Conservation (phyloP, 1,284 basidiomycete genomes). For the Pulveroboletus ridleyi region DNA sequence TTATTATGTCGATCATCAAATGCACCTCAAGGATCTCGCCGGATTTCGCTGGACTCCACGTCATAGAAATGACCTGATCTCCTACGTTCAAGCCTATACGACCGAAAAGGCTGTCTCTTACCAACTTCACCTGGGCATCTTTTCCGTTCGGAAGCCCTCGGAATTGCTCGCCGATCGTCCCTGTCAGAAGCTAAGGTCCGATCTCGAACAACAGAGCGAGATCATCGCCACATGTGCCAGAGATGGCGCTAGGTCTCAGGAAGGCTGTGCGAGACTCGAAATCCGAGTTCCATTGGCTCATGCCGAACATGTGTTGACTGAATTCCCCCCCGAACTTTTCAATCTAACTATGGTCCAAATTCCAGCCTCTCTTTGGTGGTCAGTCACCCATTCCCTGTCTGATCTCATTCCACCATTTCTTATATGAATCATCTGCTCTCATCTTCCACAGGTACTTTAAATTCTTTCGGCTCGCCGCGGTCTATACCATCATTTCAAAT, state of each 20-base stretch:
- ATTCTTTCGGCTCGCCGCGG: conserved; percentile 4
- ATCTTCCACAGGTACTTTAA: conserved; percentile 17
- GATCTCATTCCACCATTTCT: too few relatives aligned
- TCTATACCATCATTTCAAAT: neutral
- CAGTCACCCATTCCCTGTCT: neutral
- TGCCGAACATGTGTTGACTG: rapidly evolving
- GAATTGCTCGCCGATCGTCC: neutral
- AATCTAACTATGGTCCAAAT: conserved; percentile 14
- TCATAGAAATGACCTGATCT: neutral
- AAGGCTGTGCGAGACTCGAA: conserved; percentile 15
- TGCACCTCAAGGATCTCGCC: conserved; percentile 21
- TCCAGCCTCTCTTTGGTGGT: conserved; percentile 16
- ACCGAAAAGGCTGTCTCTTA: conserved; percentile 23
- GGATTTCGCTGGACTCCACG: conserved; percentile 12
- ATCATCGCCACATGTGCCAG: conserved; percentile 1
- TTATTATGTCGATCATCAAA: conserved; percentile 3
- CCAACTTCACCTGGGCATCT: conserved; percentile 20
- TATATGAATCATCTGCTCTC: too few relatives aligned
- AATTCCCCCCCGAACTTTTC: neutral
- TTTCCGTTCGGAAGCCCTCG: neutral
- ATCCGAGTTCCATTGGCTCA: conserved; percentile 2
- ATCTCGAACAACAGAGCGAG: conserved; percentile 6
- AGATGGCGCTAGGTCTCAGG: neutral
- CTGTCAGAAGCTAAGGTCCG: neutral
- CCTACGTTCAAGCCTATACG: conserved; percentile 25